Evolutionary conservation across 257 asterid species (phyloP), one percentile per base, ranked within the genome.

Genomic region (Verbena officinalis): DNA sequence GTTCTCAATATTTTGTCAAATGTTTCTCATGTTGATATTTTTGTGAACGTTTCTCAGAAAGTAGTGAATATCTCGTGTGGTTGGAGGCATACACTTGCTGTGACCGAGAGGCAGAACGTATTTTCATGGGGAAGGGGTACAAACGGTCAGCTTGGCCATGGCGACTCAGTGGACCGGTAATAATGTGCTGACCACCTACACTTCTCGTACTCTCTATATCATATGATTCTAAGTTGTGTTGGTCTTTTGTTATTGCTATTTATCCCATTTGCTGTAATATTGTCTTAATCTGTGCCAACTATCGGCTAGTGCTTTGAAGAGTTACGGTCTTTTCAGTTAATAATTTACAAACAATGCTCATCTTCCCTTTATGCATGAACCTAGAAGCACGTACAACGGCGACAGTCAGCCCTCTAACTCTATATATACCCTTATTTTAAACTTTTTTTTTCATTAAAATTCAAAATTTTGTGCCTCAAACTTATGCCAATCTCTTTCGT

Each of bases 71-170:
- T 93, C 56, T 78, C 97, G 31, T 93, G 97, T 51, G 99, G 99
- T 67, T 93, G 99, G 99, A 88, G 97, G 80, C 99, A 93, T 65
- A 90, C 99, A 1, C 86, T 93, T 67, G 96, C 96, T 70, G 85
- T 84, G 51, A 88, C 95, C 6, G 96, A 93, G 24, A 76, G 76
- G 44, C 95, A 88, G 61, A 90, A 88, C 45, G 94, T 90, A 17
- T 93, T 84, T 64, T 88, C 99, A 16, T 93, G 99, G 99, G 99
- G 99, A 68, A 81, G 97, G 78, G 97, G 99, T 45, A 93, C 97
- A 57, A 90, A 93, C 50, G 99, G 99, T 65, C 99, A 93, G 83
- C 96, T 93, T 50, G 99, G 97, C 54, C 99, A 86, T 70, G 96
- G 96, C 46, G 97, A 86, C 74, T 59, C 93, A 36, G 81, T 81